Conservation (phyloP, 257 asterid species). For the Coffea eugenioides region DNA sequence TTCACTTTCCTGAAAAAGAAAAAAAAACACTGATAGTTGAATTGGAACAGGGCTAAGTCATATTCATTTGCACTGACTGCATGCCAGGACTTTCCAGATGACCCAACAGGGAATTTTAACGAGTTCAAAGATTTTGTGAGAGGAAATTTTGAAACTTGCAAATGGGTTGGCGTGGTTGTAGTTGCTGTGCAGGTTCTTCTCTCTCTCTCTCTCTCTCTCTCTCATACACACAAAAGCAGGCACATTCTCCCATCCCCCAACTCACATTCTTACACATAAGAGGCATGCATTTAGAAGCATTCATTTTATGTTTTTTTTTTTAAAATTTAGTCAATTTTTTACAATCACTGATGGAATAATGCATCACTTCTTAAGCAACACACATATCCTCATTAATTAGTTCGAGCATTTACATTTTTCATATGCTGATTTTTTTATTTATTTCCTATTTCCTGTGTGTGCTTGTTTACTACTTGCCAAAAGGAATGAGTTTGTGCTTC, state of each 20-base stretch:
- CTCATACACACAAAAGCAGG: not conserved
- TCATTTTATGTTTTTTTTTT: not conserved
- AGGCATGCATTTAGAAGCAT: not conserved
- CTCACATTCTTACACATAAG: not conserved
- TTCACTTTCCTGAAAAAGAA: not conserved
- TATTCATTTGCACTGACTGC: slow-evolving; percentile 4
- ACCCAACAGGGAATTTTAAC: slow-evolving; percentile 69
- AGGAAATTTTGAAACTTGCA: slow-evolving; percentile 74
- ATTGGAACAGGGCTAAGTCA: slow-evolving; percentile 7
- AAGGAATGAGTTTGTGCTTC: not conserved
- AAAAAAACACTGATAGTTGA: not conserved
- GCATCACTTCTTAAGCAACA: not conserved
- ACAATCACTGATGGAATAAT: not conserved
- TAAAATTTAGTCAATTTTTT: not conserved
- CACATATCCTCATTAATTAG: not conserved
- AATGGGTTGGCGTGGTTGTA: slow-evolving; percentile 74
- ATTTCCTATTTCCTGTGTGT: not conserved
- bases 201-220: slow-evolving; percentile 14
- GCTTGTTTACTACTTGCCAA: not conserved
- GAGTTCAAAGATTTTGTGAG: slow-evolving; percentile 60
- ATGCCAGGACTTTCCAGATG: slow-evolving; percentile 83
- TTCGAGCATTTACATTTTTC: not conserved
- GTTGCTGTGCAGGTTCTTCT: slow-evolving; percentile 66
- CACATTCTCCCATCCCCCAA: too few relatives aligned
- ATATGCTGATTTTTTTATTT: not conserved